phyloP scores from a whole-genome alignment of 257 asterid species.

The Fraxinus quadrangulata region DNA sequence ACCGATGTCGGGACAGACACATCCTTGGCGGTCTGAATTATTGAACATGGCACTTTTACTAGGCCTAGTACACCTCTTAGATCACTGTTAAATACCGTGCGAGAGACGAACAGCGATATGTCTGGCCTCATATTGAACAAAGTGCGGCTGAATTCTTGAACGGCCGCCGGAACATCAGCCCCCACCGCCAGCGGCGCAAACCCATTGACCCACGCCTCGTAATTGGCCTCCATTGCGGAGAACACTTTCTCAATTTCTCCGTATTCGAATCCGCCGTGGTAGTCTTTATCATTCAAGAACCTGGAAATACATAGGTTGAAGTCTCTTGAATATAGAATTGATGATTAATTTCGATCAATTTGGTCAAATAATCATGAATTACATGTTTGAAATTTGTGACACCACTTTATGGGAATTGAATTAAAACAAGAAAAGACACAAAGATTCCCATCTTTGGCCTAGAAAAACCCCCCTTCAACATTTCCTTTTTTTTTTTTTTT shows the following conservation, averaged over 20 bases:
- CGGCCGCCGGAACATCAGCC: constrained; percentile 54
- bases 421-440: neutral
- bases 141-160: constrained; percentile 55
- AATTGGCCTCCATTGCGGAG: constrained; percentile 54
- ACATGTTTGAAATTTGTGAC: neutral
- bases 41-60: constrained; percentile 46
- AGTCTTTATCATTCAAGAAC: constrained; percentile 50
- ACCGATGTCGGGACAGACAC: constrained; percentile 50
- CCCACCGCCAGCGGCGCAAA: constrained; percentile 55
- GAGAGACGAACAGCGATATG: constrained; percentile 45
- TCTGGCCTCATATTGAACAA: constrained; percentile 57
- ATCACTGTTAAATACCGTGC: constrained; percentile 43
- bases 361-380: constrained; percentile 10
- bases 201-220: constrained; percentile 55
- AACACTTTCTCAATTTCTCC: constrained; percentile 43
- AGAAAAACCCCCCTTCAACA: neutral
- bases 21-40: constrained; percentile 50
- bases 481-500: constrained; percentile 24
- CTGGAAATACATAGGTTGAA: constrained; percentile 13
- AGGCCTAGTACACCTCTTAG: constrained; percentile 45
- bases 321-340: neutral
- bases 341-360: neutral
- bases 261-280: constrained; percentile 52
- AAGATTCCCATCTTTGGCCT: neutral
- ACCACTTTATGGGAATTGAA: neutral